phyloP scores from a whole-genome alignment of 305 asterid species.

The Fraxinus latifolia region DNA sequence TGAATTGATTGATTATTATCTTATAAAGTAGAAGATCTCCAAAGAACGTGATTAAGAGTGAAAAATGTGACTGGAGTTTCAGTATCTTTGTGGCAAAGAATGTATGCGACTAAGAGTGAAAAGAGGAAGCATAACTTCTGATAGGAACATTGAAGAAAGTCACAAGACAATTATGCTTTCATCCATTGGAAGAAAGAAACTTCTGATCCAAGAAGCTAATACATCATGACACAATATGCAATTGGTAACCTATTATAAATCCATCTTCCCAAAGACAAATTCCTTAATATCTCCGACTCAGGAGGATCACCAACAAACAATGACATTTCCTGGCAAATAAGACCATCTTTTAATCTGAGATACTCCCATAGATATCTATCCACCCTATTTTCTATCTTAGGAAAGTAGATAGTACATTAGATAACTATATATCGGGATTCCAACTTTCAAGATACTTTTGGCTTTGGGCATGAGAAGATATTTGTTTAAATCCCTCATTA shows the following conservation, averaged over 20 bases:
- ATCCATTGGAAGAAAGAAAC: not conserved
- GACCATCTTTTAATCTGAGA: not conserved
- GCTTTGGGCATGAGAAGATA: not conserved
- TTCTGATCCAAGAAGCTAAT: not conserved
- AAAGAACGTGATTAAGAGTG: not conserved
- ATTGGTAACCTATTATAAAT: not conserved
- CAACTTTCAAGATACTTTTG: not conserved
- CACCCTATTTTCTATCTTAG: not conserved
- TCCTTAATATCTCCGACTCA: not conserved
- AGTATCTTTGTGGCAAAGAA: not conserved
- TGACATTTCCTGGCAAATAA: not conserved
- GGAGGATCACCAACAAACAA: not conserved
- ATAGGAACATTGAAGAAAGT: not conserved
- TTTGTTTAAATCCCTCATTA: not conserved
- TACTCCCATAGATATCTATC: not conserved
- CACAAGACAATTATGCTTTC: not conserved
- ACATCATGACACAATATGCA: not conserved
- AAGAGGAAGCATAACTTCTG: not conserved
- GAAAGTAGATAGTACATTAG: not conserved
- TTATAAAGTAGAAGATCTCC: not conserved
- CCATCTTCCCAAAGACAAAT: not conserved
- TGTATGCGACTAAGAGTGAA: not conserved
- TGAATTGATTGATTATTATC: not conserved
- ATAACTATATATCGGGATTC: not conserved
- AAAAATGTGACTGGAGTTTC: not conserved